These are phyloP conservation scores for Acanthochlamys bracteata DNA, from an alignment of 106 monocot genomes.

Conservation along the genomic window DNA sequence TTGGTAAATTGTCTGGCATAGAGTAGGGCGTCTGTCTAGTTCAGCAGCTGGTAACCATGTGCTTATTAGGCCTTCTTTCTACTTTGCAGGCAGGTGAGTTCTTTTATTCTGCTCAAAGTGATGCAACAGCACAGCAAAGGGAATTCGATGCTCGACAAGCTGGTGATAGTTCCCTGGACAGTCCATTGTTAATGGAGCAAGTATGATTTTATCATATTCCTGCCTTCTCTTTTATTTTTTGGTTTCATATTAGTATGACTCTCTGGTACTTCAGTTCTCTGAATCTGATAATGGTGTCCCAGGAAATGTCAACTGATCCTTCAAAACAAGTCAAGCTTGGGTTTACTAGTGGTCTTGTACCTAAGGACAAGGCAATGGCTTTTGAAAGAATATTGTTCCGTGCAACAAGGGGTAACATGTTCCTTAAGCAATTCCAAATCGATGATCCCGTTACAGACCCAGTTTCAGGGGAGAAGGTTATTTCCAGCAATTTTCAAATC, in stretches of 20 bases:
- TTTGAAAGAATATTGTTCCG: constrained; percentile 98
- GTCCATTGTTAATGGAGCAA: constrained; percentile 72
- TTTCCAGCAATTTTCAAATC: too few relatives aligned
- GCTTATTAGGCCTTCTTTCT: background rate
- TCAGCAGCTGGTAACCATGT: background rate
- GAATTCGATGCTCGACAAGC: constrained; percentile 48
- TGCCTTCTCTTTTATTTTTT: background rate
- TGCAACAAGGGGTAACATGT: constrained; percentile 94
- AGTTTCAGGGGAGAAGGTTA: constrained; percentile 86
- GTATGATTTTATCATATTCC: constrained; percentile 19
- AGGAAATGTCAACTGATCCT: constrained; percentile 80
- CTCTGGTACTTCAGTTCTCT: background rate
- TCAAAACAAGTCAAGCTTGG: constrained; percentile 97
- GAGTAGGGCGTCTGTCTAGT: background rate
- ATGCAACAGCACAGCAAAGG: constrained; percentile 70
- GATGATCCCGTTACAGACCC: constrained; percentile 89
- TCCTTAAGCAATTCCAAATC: constrained; percentile 63
- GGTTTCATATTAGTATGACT: constrained; percentile 1
- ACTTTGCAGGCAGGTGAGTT: constrained; percentile 72
- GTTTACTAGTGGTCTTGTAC: constrained; percentile 91
- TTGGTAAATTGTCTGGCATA: too few relatives aligned
- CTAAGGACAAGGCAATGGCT: constrained; percentile 83
- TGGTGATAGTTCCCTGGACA: constrained; percentile 60
- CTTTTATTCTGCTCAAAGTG: constrained; percentile 73
- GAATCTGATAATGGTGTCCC: background rate